phyloP scores from a whole-genome alignment of 352 stramenopile species.

The Globisporangium cylindrosporum region DNA sequence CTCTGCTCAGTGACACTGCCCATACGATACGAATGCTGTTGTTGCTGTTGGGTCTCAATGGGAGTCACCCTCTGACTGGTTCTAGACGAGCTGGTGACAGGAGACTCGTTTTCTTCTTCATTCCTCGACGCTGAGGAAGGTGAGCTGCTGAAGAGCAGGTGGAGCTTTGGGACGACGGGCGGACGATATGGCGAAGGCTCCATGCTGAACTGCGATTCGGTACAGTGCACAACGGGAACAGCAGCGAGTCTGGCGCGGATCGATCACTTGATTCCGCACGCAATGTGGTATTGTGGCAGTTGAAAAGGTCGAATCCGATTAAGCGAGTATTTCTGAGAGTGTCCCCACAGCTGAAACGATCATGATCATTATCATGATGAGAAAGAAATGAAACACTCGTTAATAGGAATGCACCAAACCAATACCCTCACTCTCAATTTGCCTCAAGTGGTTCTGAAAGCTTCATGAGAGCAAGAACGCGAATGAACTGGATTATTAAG shows the following conservation, averaged over 20 bases:
- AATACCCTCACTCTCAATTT: too few species aligned
- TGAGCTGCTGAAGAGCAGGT: slow-evolving; percentile 8
- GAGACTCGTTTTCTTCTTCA: neutral
- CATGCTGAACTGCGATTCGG: slow-evolving; percentile 1
- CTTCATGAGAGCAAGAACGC: neutral
- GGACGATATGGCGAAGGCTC: slow-evolving; percentile 14
- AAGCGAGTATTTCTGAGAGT: neutral
- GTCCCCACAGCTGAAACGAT: neutral
- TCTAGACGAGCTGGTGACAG: neutral
- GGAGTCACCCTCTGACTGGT: neutral
- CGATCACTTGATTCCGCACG: too few species aligned
- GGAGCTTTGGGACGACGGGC: slow-evolving; percentile 16
- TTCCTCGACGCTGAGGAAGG: neutral
- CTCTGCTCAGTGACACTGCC: slow-evolving; percentile 1
- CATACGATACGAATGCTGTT: slow-evolving; percentile 2
- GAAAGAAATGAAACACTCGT: neutral
- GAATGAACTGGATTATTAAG: neutral
- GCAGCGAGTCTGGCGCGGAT: too few species aligned
- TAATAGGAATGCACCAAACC: too few species aligned
- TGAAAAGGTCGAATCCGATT: neutral
- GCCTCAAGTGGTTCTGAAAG: too few species aligned
- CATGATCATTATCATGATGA: too few species aligned
- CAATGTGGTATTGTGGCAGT: neutral
- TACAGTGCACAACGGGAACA: neutral
- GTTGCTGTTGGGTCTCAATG: neutral